Base-by-base conservation (phyloP, 2,329 filamentous ascomycete species). In the Zasmidium citrigriseum region DNA sequence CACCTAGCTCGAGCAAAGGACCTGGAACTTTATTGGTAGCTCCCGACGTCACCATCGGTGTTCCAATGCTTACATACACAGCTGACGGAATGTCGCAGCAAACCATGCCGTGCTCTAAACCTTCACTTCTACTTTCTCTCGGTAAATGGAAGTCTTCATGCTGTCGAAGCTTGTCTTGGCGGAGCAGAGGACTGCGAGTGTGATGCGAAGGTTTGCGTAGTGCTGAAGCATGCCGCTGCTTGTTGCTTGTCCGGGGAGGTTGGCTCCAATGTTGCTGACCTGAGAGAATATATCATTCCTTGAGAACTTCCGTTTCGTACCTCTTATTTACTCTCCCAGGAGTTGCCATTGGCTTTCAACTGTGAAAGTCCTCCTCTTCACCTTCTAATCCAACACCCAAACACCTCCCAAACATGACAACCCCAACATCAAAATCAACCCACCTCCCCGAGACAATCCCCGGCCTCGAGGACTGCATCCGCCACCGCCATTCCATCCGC, bases 401-500 rank as follows among this genome's bases (percentile, higher is more conserved):
- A 7, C 34, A 41, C 4, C 34, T 10, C 16, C 34, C 14, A 41
- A 11, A 41, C 4, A 25, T 4, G 16, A 22, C n/a, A 38, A 29
- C 14, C 21, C 3, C 29, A 50, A 56, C 14, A 18, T 20, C 23
- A 21, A 29, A 46, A 18, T 46, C 48, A 38, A 52, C 24, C 1
- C 25, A 14, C 38, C 44, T 41, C 34, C 34, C 34, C 5, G 34
- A 41, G 12, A 11, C 18, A 11, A 16, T 41, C 7, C 34, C 34
- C 34, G 14, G 44, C 45, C 21, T 55, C 24, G 52, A 55, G 29
- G 24, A 34, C 38, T 54, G 52, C 49, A 55, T 62, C 41, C 57
- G 46, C 56, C 29, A 51, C 44, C 55, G 59, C 29, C 59, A 62
- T 41, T 54, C 47, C 34, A 54, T 59, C 52, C 56, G 60, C 46